Percentiles rank a stretch among this genome's conserved stretches.
Evolutionary conservation across 768 basidiomycete species (phyloP).

Genomic region (Boletus pseudopeckii): DNA sequence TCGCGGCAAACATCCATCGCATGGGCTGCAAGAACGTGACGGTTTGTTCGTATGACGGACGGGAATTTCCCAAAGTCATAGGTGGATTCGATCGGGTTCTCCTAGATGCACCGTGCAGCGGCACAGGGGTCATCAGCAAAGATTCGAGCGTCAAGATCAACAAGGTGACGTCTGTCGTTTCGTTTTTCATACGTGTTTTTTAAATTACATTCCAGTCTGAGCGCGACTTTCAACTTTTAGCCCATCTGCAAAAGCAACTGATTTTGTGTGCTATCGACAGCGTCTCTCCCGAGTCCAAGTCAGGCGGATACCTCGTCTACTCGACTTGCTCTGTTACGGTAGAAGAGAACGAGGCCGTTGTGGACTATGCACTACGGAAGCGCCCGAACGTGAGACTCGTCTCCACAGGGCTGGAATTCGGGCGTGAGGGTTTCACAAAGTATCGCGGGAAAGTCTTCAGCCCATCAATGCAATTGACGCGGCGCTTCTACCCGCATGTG

Average conservation of each 20-base stretch:
- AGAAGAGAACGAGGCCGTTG: slow-evolving; percentile 97
- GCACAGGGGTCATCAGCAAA: slow-evolving; percentile 97
- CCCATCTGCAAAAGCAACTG: slow-evolving; percentile 97
- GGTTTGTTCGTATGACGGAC: slow-evolving; percentile 93
- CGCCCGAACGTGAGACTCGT: slow-evolving; percentile 91
- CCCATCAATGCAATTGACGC: slow-evolving; percentile 72
- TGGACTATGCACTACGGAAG: slow-evolving; percentile 95
- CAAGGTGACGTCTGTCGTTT: slow-evolving; percentile 58
- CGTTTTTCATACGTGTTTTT: background rate
- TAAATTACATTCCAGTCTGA: slow-evolving; percentile 57
- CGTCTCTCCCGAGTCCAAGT: slow-evolving; percentile 82
- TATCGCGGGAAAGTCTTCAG: slow-evolving; percentile 91
- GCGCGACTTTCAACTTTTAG: slow-evolving; percentile 93
- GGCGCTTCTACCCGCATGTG: slow-evolving; percentile 93
- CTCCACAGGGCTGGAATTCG: slow-evolving; percentile 90
- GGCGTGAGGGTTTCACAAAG: slow-evolving; percentile 83
- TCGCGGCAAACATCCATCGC: slow-evolving; percentile 95
- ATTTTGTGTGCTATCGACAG: slow-evolving; percentile 98
- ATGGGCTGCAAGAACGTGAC: slow-evolving; percentile 98
- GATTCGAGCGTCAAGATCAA: slow-evolving; percentile 97
- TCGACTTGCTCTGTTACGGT: slow-evolving; percentile 98
- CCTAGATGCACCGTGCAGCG: slow-evolving; percentile 95
- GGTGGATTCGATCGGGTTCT: slow-evolving; percentile 98
- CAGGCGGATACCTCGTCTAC: slow-evolving; percentile 93
- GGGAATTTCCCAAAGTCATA: slow-evolving; percentile 98